Base-by-base conservation (phyloP, 2,329 filamentous ascomycete genomes). In the Trichoderma afroharzianum region DNA sequence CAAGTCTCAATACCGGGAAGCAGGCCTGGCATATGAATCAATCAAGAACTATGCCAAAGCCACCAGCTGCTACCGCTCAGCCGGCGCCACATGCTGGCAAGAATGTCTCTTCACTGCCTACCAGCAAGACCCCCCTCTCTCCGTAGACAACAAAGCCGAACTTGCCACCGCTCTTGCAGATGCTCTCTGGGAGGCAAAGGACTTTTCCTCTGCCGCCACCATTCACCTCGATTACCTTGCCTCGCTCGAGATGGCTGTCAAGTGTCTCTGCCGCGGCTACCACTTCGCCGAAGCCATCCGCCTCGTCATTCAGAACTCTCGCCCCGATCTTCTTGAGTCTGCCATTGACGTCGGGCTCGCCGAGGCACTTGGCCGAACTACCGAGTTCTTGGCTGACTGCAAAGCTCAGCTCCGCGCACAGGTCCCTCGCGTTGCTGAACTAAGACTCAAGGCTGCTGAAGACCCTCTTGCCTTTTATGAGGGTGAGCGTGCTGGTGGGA, bases 331-430 rank as follows among this genome's bases (percentile, higher is more conserved):
- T 6, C 86, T 98, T 39, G 82, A 82, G 6, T 82, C 87, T 0
- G 88, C 93, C 68, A 86, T 99, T 15, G 95, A 99, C 78, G 82
- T 88, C 0, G 93, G 92, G 1, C 89, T 99, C 6, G 88, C 91
- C 4, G 95, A 98, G 71, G 90, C 93, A 2, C 90, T 96, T 71
- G 91, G 92, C 26, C 90, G 88, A 68, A 95, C 92, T 77, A 97
- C 94, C 1, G 96, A 98, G 79, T 90, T 98, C 72, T 88, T 99
- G 12, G 94, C 96, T 1, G 96, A 99, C 80, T 98, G 95, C 88
- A 94, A 93, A 80, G 86, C 86, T 0, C 96, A 99, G 80, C 86
- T 98, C 3, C 85, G 86, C 61, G 92, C 94, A 0, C 96, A 99
- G 79, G 89, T 97, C 0, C 94, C 95, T 0, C 92, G 96, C 21